A percentile compares a stretch with the other conserved stretches of the same genome.
Conservation (phyloP, 1,284 basidiomycete genomes). For the Farysia itapuensis region DNA sequence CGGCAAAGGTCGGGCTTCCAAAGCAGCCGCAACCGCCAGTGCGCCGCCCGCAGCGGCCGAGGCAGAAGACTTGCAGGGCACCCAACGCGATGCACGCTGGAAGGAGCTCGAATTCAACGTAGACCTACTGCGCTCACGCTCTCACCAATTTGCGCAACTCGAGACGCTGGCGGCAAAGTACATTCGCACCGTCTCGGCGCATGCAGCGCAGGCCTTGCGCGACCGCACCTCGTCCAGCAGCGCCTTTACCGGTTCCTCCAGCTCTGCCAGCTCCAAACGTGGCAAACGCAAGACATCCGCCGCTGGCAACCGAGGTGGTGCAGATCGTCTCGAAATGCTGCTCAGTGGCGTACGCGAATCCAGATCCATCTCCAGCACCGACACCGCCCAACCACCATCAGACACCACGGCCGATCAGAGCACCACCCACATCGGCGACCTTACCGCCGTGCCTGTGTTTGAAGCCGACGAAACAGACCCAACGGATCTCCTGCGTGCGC, state of each 20-base stretch:
- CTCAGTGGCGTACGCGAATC: conserved; percentile 41
- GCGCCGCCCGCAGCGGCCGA: conserved; percentile 10
- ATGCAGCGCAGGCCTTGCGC: conserved; percentile 36
- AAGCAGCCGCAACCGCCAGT: conserved; percentile 16
- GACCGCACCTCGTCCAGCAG: conserved; percentile 28
- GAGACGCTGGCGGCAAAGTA: conserved; percentile 30
- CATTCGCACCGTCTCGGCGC: conserved; percentile 34
- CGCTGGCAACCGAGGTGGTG: conserved; percentile 4
- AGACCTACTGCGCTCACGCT: conserved; percentile 28
- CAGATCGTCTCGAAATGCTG: conserved; percentile 30
- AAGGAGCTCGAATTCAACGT: conserved; percentile 38
- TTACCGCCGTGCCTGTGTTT: conserved; percentile 11
- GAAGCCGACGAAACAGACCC: conserved; percentile 43
- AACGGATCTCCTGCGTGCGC: conserved; percentile 26
- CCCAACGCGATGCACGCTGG: conserved; percentile 43
- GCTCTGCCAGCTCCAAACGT: conserved; percentile 14
- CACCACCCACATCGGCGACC: conserved; percentile 3
- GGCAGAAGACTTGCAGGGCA: conserved; percentile 19
- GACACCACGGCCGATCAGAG: neutral
- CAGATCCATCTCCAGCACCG: conserved; percentile 4
- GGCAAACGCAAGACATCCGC: conserved; percentile 13
- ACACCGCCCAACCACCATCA: neutral
- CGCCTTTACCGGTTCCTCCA: conserved; percentile 18
- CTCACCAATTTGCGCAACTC: conserved; percentile 40
- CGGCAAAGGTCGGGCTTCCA: conserved; percentile 13